phyloP scores from a whole-genome alignment of 2,329 filamentous ascomycete species.

The Magnaporthiopsis poae region DNA sequence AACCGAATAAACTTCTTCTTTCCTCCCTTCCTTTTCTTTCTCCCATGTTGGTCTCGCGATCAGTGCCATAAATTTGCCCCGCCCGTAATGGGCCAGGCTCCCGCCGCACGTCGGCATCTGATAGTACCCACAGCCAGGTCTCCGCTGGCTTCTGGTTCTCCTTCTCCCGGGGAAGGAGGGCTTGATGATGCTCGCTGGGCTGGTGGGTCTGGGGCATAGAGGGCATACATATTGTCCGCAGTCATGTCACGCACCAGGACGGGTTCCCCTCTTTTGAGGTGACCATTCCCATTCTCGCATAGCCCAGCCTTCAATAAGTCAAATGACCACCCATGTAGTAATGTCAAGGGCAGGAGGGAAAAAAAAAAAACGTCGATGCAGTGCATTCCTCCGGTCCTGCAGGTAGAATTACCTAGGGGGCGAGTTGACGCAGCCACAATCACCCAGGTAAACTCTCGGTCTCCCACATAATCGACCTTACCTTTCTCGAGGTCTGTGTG shows the following conservation, averaged over 20 bases:
- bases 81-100: not conserved
- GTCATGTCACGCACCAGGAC: not conserved
- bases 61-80: not conserved
- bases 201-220: not conserved
- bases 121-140: not conserved
- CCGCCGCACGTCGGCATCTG: not conserved
- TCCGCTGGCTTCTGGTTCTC: not conserved
- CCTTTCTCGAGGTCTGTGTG: no score
- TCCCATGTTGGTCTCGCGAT: not conserved
- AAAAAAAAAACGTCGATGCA: not conserved
- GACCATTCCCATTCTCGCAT: not conserved
- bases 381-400: not conserved
- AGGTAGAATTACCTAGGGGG: no score
- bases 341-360: not conserved
- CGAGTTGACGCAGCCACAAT: no score
- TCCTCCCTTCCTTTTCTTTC: not conserved
- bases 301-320: not conserved
- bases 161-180: not conserved
- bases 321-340: not conserved
- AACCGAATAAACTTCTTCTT: not conserved
- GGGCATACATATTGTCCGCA: not conserved
- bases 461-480: no score
- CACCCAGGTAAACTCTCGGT: no score
- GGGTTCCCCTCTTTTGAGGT: not conserved
- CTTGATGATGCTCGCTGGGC: not conserved